Evolutionary conservation across 2,329 filamentous ascomycete species (phyloP).

Genomic region (Mycosphaerella arachidis): DNA sequence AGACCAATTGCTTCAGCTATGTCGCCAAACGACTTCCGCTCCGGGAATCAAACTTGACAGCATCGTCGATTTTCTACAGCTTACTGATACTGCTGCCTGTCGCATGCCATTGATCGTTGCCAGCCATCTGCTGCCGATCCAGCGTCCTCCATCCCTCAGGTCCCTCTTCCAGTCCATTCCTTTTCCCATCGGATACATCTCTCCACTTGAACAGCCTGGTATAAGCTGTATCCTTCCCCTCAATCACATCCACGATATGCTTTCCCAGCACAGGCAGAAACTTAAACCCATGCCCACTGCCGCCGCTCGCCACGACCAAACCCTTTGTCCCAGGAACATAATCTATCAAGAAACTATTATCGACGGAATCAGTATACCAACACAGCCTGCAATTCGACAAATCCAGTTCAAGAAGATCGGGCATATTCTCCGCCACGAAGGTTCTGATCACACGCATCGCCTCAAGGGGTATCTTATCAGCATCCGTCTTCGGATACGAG

Average conservation of each 20-base stretch:
- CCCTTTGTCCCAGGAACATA: constrained; percentile 18
- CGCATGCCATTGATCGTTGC: constrained; percentile 17
- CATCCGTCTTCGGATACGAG: constrained; percentile 21
- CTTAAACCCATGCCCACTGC: constrained; percentile 33
- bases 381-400: constrained; percentile 45
- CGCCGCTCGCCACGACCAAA: constrained; percentile 30
- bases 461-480: constrained; percentile 20
- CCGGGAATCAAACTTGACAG: too few species aligned
- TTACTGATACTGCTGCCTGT: constrained; percentile 6
- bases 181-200: constrained; percentile 18
- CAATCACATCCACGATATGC: constrained; percentile 27
- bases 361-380: constrained; percentile 49
- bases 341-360: constrained; percentile 29
- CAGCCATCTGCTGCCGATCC: constrained; percentile 26
- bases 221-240: constrained; percentile 19
- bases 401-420: constrained; percentile 30
- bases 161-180: constrained; percentile 30
- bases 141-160: constrained; percentile 26
- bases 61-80: neutral
- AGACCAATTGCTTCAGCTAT: neutral
- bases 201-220: constrained; percentile 26
- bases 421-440: constrained; percentile 43
- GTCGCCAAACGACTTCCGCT: too few species aligned
- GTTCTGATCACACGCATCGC: constrained; percentile 23
- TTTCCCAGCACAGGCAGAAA: constrained; percentile 31